Evolutionary conservation across 441 rosid genomes (phyloP).

Genomic region (Euphorbia schlechtendalii): DNA sequence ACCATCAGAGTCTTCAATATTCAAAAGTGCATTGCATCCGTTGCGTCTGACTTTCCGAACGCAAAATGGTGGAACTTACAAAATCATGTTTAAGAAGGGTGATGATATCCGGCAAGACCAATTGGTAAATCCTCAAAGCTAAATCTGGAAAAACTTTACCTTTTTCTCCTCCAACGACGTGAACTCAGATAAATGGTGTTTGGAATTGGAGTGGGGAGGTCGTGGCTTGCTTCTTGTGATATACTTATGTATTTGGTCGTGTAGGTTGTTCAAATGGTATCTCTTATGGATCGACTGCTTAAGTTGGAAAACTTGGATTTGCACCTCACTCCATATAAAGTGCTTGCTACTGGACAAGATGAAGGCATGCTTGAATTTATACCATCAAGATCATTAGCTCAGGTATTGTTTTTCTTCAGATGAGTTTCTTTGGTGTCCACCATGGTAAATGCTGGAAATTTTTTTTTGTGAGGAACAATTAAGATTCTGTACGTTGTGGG

Average conservation of each 20-base stretch:
- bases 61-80: slow-evolving; percentile 70
- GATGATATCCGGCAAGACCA: slow-evolving; percentile 98
- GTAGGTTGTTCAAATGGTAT: slow-evolving; percentile 98
- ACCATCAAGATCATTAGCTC: slow-evolving; percentile 90
- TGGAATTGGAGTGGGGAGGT: neutral
- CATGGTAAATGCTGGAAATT: slow-evolving; percentile 1
- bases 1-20: slow-evolving; percentile 89
- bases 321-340: slow-evolving; percentile 88
- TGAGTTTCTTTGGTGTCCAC: slow-evolving; percentile 13
- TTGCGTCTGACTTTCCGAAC: slow-evolving; percentile 83
- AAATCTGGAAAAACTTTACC: slow-evolving; percentile 9
- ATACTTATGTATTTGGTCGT: slow-evolving; percentile 22
- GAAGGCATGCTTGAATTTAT: slow-evolving; percentile 99
- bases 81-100: slow-evolving; percentile 92
- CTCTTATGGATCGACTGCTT: slow-evolving; percentile 95
- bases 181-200: neutral
- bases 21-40: slow-evolving; percentile 90
- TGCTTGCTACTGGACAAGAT: slow-evolving; percentile 95
- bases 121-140: slow-evolving; percentile 47
- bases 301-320: slow-evolving; percentile 94
- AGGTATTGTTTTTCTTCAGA: slow-evolving; percentile 39
- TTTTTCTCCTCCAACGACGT: neutral
- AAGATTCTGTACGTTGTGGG: neutral
- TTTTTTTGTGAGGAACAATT: neutral
- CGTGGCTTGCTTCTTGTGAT: slow-evolving; percentile 14